Evolutionary conservation across 495 filamentous ascomycete species (phyloP).

Genomic region (Lasiosphaeria hispida): DNA sequence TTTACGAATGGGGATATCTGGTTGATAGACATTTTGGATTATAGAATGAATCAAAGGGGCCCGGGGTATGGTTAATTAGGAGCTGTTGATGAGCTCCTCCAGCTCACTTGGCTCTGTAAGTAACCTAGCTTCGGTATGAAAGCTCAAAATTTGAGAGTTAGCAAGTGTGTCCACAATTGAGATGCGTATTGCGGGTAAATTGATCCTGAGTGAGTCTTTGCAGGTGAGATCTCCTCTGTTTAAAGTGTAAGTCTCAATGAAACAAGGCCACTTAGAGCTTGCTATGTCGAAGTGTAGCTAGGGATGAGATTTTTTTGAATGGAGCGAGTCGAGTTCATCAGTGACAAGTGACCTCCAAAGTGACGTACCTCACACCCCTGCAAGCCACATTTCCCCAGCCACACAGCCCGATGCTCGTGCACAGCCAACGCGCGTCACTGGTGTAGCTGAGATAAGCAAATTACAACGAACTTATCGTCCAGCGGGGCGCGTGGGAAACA

Average conservation of each 20-base stretch:
- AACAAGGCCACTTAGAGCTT: too few species aligned
- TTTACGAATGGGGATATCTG: conserved; percentile 39
- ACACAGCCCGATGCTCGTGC: neutral
- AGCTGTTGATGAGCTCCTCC: neutral
- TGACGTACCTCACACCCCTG: conserved; percentile 9
- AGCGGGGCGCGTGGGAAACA: neutral
- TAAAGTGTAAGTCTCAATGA: too few species aligned
- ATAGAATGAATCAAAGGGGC: too few species aligned
- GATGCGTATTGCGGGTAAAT: too few species aligned
- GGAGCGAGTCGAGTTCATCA: too few species aligned
- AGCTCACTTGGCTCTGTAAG: too few species aligned
- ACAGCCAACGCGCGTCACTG: neutral
- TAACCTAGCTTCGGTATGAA: too few species aligned
- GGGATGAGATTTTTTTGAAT: too few species aligned
- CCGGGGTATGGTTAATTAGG: neutral
- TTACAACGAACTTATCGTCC: conserved; percentile 3
- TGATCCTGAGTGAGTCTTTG: too few species aligned
- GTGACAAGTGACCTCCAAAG: neutral
- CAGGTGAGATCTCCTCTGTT: too few species aligned
- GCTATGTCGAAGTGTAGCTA: too few species aligned
- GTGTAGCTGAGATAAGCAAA: conserved; percentile 1
- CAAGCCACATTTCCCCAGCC: neutral
- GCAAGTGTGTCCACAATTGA: too few species aligned
- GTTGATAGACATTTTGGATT: conserved; percentile 14
- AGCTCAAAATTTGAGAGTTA: neutral